phyloP scores from a whole-genome alignment of 176 grass and related monocot species.

The Phyllostachys edulis region DNA sequence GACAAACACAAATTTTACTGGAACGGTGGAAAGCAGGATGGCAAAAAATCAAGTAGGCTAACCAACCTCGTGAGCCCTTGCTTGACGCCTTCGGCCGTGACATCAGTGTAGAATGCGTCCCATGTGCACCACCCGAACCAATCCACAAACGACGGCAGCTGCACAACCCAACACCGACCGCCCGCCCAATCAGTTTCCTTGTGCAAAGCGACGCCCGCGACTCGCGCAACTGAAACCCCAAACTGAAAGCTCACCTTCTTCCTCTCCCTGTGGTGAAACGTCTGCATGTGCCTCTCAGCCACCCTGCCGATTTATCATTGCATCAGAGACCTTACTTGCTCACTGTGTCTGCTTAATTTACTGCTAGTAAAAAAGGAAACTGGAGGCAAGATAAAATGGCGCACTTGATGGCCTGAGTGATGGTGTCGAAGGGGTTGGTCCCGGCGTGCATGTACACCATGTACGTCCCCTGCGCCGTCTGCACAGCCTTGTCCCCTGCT shows the following conservation, averaged over 20 bases:
- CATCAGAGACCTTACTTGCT: too few species aligned
- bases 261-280: conserved; percentile 48
- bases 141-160: too few species aligned
- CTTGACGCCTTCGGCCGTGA: conserved; percentile 31
- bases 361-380: too few species aligned
- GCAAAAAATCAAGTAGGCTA: too few species aligned
- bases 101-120: too few species aligned
- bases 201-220: neutral
- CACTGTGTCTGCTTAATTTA: too few species aligned
- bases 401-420: too few species aligned
- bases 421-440: too few species aligned
- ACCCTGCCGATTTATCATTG: neutral
- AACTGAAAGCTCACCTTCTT: conserved; percentile 34
- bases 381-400: too few species aligned
- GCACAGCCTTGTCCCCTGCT: conserved; percentile 51
- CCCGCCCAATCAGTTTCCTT: conserved; percentile 21
- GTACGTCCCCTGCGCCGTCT: conserved; percentile 39
- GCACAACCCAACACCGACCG: conserved; percentile 41
- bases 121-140: too few species aligned
- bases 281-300: conserved; percentile 56
- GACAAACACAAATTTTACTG: neutral
- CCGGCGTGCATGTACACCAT: conserved; percentile 19
- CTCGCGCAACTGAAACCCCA: too few species aligned
- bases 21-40: too few species aligned
- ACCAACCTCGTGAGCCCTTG: conserved; percentile 41